phyloP scores from a whole-genome alignment of 768 basidiomycete species.

The Trametes villosa region DNA sequence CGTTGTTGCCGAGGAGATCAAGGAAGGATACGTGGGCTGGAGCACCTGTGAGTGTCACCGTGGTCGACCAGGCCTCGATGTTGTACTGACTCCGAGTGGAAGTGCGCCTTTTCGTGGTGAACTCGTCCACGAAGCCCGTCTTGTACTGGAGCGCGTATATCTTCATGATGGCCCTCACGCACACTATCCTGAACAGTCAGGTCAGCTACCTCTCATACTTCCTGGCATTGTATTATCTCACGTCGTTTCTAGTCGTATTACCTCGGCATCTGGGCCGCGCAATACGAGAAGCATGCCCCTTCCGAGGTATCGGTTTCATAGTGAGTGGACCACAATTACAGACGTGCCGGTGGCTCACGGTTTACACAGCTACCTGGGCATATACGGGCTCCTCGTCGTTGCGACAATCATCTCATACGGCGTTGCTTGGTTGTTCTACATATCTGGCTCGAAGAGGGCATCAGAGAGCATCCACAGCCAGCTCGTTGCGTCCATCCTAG shows the following conservation, averaged over 20 bases:
- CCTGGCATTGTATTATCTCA: slow-evolving; percentile 35
- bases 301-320: slow-evolving; percentile 40
- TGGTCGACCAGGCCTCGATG: neutral
- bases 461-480: slow-evolving; percentile 56
- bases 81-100: slow-evolving; percentile 3
- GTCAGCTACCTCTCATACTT: slow-evolving; percentile 12
- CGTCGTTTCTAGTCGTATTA: slow-evolving; percentile 43
- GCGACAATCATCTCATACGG: slow-evolving; percentile 38
- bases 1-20: slow-evolving; percentile 68
- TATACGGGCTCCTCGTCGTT: slow-evolving; percentile 45
- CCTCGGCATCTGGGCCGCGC: slow-evolving; percentile 50
- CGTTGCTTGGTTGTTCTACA: slow-evolving; percentile 42
- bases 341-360: neutral
- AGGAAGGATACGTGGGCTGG: slow-evolving; percentile 61
- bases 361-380: slow-evolving; percentile 50
- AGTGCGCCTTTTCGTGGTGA: slow-evolving; percentile 36
- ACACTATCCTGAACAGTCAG: slow-evolving; percentile 11
- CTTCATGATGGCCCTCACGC: slow-evolving; percentile 29
- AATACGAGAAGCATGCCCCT: slow-evolving; percentile 41
- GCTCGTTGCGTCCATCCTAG: slow-evolving; percentile 56
- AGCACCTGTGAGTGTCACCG: slow-evolving; percentile 37
- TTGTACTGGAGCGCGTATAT: slow-evolving; percentile 6
- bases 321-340: slow-evolving; percentile 30
- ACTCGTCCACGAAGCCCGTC: slow-evolving; percentile 11
- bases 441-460: slow-evolving; percentile 55